Evolutionary conservation across 352 stramenopile genomes (phyloP), one percentile per base, ranked within the genome.

Genomic region (Globisporangium perplexum): DNA sequence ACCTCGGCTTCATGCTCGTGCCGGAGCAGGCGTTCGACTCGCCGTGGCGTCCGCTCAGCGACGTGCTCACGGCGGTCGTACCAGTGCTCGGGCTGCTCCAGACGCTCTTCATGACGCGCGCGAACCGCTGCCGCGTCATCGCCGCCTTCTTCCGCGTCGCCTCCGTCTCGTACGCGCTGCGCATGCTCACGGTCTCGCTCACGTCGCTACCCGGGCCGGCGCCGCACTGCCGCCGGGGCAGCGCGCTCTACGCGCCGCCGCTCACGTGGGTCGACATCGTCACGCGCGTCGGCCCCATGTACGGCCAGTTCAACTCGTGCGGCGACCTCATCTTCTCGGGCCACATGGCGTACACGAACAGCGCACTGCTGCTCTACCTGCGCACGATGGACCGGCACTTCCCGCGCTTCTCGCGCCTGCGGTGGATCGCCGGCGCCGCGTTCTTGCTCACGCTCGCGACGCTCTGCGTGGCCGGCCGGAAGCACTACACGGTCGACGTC

Each of bases 401-500:
- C 44, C 53, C 55, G 7, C 68, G 63, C 22, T 68, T 59, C n/a
- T 85, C 77, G 26, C 65, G 69, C 22, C 60, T 85, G 33, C 71
- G 74, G 23, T 88, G 77, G 71, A 55, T 69, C 24, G 57, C 81
- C 20, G 79, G 76, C 38, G 62, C 75, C 46, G 46, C 61, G 38
- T 87, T 88, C 58, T 38, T 90, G 31, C 33, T 69, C 30, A 57
- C 77, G 14, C 60, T 88, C 39, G 75, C 72, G 5, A 62, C 45
- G 45, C 59, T 90, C 18, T 86, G 74, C 46, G 75, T 90, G 48
- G 69, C 76, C 14, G 74, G 74, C 15, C 76, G 79, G 51, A 88
- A 88, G 52, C 79, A 90, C 57, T 90, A 90, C 63, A 86, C 79
- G 4, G 78, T 90, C 17, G 78, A 90, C 57, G 72, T 90, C 3